A percentile compares a stretch with the other conserved stretches of the same genome.
These are phyloP conservation scores for Paraurostyla sp. DNA, from an alignment of 73 alveolate species.

Conservation along the genomic window DNA sequence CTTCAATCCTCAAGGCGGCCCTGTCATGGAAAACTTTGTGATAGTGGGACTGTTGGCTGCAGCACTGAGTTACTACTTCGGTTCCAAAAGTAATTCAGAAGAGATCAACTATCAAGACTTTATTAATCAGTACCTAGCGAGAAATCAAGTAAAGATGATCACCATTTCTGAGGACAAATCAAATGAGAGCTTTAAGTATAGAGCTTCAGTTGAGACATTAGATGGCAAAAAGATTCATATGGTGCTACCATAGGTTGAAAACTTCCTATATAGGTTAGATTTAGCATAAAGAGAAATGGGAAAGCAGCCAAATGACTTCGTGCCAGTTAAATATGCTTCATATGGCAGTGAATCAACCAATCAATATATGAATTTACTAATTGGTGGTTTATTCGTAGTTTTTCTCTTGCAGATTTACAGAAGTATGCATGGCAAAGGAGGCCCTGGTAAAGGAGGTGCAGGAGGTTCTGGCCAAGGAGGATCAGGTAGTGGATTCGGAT, in stretches of 20 bases:
- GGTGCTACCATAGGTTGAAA: conserved; percentile 63
- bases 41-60: background rate
- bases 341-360: conserved; percentile 11
- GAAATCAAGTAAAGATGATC: conserved; percentile 64
- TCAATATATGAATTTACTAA: conserved; percentile 34
- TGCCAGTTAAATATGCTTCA: conserved; percentile 60
- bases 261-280: conserved; percentile 67
- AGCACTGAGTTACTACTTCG: conserved; percentile 14
- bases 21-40: conserved; percentile 14
- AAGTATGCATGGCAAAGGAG: conserved; percentile 62
- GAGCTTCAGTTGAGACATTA: conserved; percentile 57
- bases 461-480: conserved; percentile 48
- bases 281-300: conserved; percentile 73
- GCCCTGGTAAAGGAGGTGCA: no score
- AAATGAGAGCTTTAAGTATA: conserved; percentile 50
- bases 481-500: conserved; percentile 6
- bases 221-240: conserved; percentile 53
- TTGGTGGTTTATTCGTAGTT: conserved; percentile 47
- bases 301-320: conserved; percentile 64
- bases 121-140: conserved; percentile 52
- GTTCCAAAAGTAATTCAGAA: background rate
- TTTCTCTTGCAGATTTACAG: conserved; percentile 49
- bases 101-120: conserved; percentile 66
- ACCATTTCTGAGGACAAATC: conserved; percentile 64
- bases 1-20: conserved; percentile 49